Percentiles rank a stretch among this genome's conserved stretches.
Conservation (phyloP, 148 eudicot genomes). For the Rhododendron griersonianum region DNA sequence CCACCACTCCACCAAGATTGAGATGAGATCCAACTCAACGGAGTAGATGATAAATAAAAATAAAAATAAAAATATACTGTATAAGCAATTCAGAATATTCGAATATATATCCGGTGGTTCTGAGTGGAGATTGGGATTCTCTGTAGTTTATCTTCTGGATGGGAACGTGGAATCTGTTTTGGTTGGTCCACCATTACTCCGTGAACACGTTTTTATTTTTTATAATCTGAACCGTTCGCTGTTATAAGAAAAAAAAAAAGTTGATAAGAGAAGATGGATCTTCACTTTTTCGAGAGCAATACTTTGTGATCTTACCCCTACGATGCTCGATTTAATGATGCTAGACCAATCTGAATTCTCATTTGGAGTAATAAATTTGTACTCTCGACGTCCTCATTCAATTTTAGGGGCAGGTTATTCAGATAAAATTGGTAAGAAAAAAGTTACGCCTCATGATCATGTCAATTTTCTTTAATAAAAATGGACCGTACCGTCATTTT, state of each 20-base stretch:
- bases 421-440: no score
- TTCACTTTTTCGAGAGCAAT: no score
- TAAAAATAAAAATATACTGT: neutral
- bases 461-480: no score
- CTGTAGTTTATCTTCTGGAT: neutral
- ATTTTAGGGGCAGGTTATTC: no score
- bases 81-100: slow-evolving; percentile 32
- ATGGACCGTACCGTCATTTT: neutral
- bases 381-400: no score
- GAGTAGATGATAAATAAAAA: neutral
- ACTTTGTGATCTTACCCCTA: no score
- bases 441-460: neutral
- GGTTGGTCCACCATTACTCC: neutral
- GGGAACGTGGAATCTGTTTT: neutral
- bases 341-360: neutral
- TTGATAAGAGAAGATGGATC: no score
- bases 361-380: neutral
- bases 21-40: slow-evolving; percentile 7
- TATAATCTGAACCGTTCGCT: neutral
- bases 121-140: neutral
- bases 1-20: slow-evolving; percentile 18
- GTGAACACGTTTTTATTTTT: neutral
- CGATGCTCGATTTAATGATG: neutral
- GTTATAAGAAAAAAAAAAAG: neutral
- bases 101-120: slow-evolving; percentile 51